Percentiles rank a stretch among this genome's conserved stretches.
These are phyloP conservation scores for Paecilomyces dactylethromorphus DNA, from an alignment of 2,329 filamentous ascomycete species.

Conservation along the genomic window DNA sequence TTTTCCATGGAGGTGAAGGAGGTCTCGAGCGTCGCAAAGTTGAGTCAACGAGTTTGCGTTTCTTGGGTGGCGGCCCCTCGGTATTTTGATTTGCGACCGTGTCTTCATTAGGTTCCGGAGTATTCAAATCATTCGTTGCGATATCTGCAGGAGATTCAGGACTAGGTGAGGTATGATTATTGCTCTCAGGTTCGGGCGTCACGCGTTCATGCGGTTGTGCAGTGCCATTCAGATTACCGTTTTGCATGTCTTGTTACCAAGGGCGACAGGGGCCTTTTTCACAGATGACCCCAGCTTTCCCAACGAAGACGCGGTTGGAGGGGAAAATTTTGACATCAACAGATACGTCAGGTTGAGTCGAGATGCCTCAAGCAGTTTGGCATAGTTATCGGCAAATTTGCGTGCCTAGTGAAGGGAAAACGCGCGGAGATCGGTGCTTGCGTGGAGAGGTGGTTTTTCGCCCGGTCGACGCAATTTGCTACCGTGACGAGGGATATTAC, in stretches of 20 bases:
- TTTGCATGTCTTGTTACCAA: slow-evolving; percentile 41
- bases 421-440: slow-evolving; percentile 21
- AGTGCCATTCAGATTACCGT: slow-evolving; percentile 36
- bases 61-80: slow-evolving; percentile 39
- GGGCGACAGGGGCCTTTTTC: slow-evolving; percentile 34
- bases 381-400: slow-evolving; percentile 37
- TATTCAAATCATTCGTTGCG: slow-evolving; percentile 15
- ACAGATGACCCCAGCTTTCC: slow-evolving; percentile 40
- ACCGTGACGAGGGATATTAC: slow-evolving; percentile 18
- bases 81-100: slow-evolving; percentile 19
- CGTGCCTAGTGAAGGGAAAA: slow-evolving; percentile 32
- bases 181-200: slow-evolving; percentile 22
- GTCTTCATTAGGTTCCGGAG: slow-evolving; percentile 22
- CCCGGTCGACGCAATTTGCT: slow-evolving; percentile 19
- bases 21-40: slow-evolving; percentile 31
- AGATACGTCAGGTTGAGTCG: slow-evolving; percentile 24
- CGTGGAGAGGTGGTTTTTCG: slow-evolving; percentile 35
- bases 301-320: slow-evolving; percentile 32
- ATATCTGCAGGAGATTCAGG: slow-evolving; percentile 16
- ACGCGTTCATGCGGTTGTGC: slow-evolving; percentile 33
- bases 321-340: slow-evolving; percentile 34
- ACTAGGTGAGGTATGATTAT: slow-evolving; percentile 12
- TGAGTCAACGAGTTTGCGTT: slow-evolving; percentile 35
- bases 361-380: slow-evolving; percentile 35
- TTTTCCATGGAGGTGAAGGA: slow-evolving; percentile 88